phyloP scores from a whole-genome alignment of 2,329 filamentous ascomycete genomes.

The Sporothrix pallida region DNA sequence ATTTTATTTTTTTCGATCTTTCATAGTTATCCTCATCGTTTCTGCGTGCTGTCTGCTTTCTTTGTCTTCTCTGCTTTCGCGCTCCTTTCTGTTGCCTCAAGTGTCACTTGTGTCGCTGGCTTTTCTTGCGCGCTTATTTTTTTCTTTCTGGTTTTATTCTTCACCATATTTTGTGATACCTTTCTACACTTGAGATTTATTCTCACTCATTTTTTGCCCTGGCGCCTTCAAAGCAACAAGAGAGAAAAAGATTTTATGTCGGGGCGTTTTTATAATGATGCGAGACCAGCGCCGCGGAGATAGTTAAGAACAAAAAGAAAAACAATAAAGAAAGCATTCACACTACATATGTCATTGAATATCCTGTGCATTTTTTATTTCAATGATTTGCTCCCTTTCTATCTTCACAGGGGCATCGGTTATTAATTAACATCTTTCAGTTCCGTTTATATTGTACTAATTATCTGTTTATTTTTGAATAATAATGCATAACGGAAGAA shows the following conservation, averaged over 20 bases:
- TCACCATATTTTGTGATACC: slow-evolving; percentile 29
- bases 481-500: no score
- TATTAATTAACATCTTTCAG: not conserved
- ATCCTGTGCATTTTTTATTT: no score
- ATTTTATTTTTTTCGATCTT: not conserved
- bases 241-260: slow-evolving; percentile 16
- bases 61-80: not conserved
- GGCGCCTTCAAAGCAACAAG: slow-evolving; percentile 21
- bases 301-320: slow-evolving; percentile 10
- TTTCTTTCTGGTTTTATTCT: not conserved
- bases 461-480: no score
- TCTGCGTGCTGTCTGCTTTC: not conserved
- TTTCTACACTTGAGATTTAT: slow-evolving; percentile 28
- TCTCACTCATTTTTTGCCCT: slow-evolving; percentile 18
- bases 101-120: slow-evolving; percentile 3
- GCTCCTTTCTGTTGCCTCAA: not conserved
- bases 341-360: no score
- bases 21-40: no score
- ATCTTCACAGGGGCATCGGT: not conserved
- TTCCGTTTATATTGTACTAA: no score
- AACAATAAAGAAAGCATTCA: slow-evolving; percentile 4
- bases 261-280: slow-evolving; percentile 2
- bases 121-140: not conserved
- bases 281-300: slow-evolving; percentile 3
- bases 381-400: no score